phyloP scores from a whole-genome alignment of 2,329 filamentous ascomycete species.

The Aspergillus sp. region DNA sequence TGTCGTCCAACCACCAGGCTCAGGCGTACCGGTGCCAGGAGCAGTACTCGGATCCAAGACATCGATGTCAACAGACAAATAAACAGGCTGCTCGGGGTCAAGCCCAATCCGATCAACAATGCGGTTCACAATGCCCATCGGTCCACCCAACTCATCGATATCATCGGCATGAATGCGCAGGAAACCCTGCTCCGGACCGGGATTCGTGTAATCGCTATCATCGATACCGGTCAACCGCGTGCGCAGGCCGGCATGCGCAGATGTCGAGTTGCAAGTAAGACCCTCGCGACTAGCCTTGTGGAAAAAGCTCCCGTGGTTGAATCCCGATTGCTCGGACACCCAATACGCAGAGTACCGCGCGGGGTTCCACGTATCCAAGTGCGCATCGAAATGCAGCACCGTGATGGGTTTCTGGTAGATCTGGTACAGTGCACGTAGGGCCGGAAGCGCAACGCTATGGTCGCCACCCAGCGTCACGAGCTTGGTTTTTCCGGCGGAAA shows the following conservation, averaged over 20 bases:
- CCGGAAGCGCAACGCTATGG: conserved; percentile 63
- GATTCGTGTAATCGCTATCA: conserved; percentile 61
- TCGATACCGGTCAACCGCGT: conserved; percentile 64
- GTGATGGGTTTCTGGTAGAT: conserved; percentile 58
- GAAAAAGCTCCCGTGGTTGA: conserved; percentile 89
- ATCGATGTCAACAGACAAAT: conserved; percentile 75
- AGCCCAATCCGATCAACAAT: conserved; percentile 66
- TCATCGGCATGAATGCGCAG: conserved; percentile 75
- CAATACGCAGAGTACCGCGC: conserved; percentile 70
- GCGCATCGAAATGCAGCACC: conserved; percentile 70
- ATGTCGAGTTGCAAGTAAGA: conserved; percentile 64
- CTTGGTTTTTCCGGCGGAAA: conserved; percentile 39
- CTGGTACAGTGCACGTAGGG: conserved; percentile 58
- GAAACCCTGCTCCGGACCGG: conserved; percentile 69
- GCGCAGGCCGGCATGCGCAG: conserved; percentile 75
- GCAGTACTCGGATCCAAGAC: conserved; percentile 65
- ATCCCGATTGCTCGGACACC: conserved; percentile 62
- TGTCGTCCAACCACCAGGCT: conserved; percentile 86
- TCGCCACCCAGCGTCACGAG: conserved; percentile 68
- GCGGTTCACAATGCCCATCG: conserved; percentile 59
- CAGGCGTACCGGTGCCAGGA: conserved; percentile 79
- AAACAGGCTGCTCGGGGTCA: conserved; percentile 64
- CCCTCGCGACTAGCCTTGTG: conserved; percentile 79
- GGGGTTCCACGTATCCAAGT: conserved; percentile 82
- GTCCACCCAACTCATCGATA: conserved; percentile 69